Conservation (phyloP, 768 basidiomycete genomes). For the Rhizopogon salebrosus region DNA sequence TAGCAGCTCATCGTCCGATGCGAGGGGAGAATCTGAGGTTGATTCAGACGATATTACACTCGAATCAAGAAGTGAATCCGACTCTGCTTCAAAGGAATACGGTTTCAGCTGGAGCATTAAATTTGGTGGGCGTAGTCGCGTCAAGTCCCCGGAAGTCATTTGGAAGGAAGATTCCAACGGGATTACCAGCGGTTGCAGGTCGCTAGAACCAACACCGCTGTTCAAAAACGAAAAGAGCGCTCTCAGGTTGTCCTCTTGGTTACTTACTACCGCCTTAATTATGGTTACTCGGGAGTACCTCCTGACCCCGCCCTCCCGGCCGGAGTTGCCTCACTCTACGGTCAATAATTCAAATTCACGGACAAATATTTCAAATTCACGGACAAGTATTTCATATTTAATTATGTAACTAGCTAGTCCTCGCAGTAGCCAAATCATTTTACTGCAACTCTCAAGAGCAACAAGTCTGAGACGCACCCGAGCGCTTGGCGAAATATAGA, state of each 20-base stretch:
- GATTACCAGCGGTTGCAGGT: background rate
- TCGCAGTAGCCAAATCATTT: background rate
- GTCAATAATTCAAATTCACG: background rate
- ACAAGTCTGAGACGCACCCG: background rate
- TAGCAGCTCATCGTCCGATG: constrained; percentile 24
- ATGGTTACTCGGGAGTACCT: constrained; percentile 1
- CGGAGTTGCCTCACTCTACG: background rate
- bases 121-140: constrained; percentile 47
- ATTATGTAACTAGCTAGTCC: too few relatives aligned
- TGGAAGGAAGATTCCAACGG: background rate
- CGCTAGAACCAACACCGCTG: background rate
- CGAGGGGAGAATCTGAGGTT: background rate
- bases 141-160: constrained; percentile 11
- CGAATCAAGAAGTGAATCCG: constrained; percentile 26
- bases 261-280: background rate
- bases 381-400: too few relatives aligned
- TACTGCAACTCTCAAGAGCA: background rate
- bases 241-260: background rate
- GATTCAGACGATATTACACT: constrained; percentile 27
- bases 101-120: constrained; percentile 36
- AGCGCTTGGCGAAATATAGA: background rate
- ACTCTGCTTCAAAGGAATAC: constrained; percentile 30
- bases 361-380: background rate
- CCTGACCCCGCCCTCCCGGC: constrained; percentile 1
- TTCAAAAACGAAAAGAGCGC: background rate